Base-by-base conservation (phyloP, 1,284 basidiomycete species). In the Takashimella koratensis region DNA sequence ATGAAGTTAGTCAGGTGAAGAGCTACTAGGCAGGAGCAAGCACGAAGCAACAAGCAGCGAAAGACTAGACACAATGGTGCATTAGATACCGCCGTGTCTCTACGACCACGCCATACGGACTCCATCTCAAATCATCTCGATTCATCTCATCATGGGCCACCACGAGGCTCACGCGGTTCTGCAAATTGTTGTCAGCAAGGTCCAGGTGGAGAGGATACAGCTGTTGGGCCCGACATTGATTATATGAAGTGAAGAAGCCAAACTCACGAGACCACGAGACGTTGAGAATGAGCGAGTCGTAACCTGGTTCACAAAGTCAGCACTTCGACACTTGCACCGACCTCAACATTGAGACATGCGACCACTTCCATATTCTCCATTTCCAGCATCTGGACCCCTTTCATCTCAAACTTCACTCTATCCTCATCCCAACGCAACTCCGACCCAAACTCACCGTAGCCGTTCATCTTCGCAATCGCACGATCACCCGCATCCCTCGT, bases 381-480 rank as follows among this genome's bases (percentile, higher is more conserved):
- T 36, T 36, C 30, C n/a, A n/a, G n/a, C n/a, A n/a, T n/a, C n/a
- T n/a, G n/a, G n/a, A n/a, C n/a, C n/a, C n/a, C n/a, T n/a, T n/a
- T n/a, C n/a, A n/a, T n/a, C n/a, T n/a, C n/a, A n/a, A n/a, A n/a
- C n/a, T n/a, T n/a, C n/a, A n/a, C n/a, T 26, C 26, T 3, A 45
- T 20, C n/a, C 27, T 23, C 22, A 10, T 42, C 21, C 39, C 30
- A 8, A 8, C 30, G 30, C 30, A 36, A 36, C 30, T 16, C 16
- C 16, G 10, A 8, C 30, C 30, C 30, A 36, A 11, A 65, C 68
- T 54, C 46, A 71, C 91, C 92, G 70, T 85, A 83, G 24, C 96
- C 96, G 70, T 99, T 84, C 67, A 95, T 85, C 79, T 93, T 97
- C 70, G 90, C 84, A 79, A 97, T 86, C 42, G 96, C 96, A 65